Conservation (phyloP, 2,329 filamentous ascomycete species). For the Fusarium sulawesiense region DNA sequence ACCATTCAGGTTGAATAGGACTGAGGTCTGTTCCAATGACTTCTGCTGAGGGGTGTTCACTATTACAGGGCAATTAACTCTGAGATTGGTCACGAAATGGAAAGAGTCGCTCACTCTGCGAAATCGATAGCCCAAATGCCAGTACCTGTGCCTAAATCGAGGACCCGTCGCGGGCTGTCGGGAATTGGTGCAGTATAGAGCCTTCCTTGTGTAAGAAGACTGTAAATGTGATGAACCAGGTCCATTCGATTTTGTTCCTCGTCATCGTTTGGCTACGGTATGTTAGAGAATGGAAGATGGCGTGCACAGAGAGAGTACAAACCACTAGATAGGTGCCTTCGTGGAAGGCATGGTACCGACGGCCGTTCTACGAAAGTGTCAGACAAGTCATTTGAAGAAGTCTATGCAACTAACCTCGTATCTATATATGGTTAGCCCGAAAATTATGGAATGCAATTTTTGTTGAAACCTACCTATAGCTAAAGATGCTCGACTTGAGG, state of each 20-base stretch:
- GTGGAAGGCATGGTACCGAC: slow-evolving; percentile 36
- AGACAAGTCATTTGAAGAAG: fast-evolving
- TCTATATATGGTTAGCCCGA: not conserved
- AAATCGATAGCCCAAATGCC: slow-evolving; percentile 38
- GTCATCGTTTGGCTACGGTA: slow-evolving; percentile 24
- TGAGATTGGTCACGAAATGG: fast-evolving
- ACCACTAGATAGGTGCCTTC: slow-evolving; percentile 28
- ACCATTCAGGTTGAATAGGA: slow-evolving; percentile 37
- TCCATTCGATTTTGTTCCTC: slow-evolving; percentile 34
- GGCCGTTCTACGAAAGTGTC: slow-evolving; percentile 18
- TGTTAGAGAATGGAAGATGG: not conserved
- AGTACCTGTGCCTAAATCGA: slow-evolving; percentile 30
- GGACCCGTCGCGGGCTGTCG: slow-evolving; percentile 16
- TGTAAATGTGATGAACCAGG: slow-evolving; percentile 31
- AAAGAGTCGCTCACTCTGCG: slow-evolving; percentile 16
- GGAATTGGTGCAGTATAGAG: slow-evolving; percentile 21
- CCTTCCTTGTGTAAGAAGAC: slow-evolving; percentile 19
- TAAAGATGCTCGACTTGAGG: slow-evolving; percentile 30
- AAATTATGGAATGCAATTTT: fast-evolving
- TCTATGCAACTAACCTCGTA: slow-evolving; percentile 8
- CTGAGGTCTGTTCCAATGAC: slow-evolving; percentile 36
- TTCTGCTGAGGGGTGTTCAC: slow-evolving; percentile 30
- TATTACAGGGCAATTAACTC: not conserved
- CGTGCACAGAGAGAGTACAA: not conserved
- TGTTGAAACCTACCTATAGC: slow-evolving; percentile 7